phyloP scores from a whole-genome alignment of 202 grass and related monocot species.

The Musa balbisiana region DNA sequence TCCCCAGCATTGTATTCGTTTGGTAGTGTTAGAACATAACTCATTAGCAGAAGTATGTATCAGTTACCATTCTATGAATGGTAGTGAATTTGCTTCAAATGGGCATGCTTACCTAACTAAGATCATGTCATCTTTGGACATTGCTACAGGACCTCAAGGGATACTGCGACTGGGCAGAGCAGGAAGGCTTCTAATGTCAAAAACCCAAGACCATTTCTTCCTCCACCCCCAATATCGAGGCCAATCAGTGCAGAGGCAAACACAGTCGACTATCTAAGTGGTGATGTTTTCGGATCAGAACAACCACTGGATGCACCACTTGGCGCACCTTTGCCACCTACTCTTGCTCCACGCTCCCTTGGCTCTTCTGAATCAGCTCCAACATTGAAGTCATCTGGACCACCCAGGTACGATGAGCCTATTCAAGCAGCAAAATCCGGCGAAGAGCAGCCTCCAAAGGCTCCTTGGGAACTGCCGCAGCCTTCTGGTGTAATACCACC shows the following conservation, averaged over 20 bases:
- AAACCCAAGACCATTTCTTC: slow-evolving; percentile 46
- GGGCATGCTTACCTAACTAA: slow-evolving; percentile 3
- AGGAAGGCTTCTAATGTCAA: slow-evolving; percentile 25
- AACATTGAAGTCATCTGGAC: background rate
- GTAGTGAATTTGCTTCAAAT: background rate
- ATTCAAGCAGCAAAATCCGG: background rate
- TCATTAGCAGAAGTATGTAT: too few relatives aligned
- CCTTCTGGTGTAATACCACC: slow-evolving; percentile 52
- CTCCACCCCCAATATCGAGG: slow-evolving; percentile 50
- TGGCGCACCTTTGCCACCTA: background rate
- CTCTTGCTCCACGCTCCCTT: background rate
- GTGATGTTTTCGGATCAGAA: slow-evolving; percentile 6
- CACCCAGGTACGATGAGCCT: slow-evolving; percentile 30
- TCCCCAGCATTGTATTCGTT: too few relatives aligned
- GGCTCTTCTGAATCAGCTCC: background rate
- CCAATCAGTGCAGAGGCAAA: slow-evolving; percentile 41
- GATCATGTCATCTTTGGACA: slow-evolving; percentile 8
- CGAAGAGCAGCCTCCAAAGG: slow-evolving; percentile 48
- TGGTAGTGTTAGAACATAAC: too few relatives aligned
- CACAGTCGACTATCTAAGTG: slow-evolving; percentile 57
- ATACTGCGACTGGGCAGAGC: slow-evolving; percentile 29
- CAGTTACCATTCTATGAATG: background rate
- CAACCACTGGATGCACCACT: too few relatives aligned
- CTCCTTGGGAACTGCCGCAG: slow-evolving; percentile 56
- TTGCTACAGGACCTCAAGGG: slow-evolving; percentile 45